These are phyloP conservation scores for Pseudogymnoascus verrucosus DNA, from an alignment of 2,329 filamentous ascomycete species.

Conservation along the genomic window DNA sequence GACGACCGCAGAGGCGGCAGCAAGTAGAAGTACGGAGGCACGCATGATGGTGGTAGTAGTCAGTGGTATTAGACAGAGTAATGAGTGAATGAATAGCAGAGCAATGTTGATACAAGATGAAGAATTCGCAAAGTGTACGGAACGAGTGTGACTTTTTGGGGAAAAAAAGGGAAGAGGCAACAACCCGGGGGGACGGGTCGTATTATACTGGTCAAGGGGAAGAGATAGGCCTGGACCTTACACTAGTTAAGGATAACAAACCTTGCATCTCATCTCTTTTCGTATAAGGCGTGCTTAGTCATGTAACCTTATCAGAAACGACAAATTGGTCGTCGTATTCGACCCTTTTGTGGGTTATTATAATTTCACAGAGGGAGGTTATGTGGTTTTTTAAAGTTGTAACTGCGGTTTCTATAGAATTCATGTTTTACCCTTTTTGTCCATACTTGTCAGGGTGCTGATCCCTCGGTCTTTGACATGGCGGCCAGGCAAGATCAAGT, in stretches of 20 bases:
- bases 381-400: background rate
- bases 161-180: background rate
- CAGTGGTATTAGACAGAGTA: background rate
- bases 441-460: background rate
- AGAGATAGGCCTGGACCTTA: no score
- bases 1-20: background rate
- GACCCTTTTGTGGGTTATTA: background rate
- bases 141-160: background rate
- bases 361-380: background rate
- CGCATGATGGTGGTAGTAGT: background rate
- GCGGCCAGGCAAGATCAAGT: background rate
- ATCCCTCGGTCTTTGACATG: background rate
- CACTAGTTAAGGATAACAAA: background rate
- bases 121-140: background rate
- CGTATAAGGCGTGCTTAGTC: background rate
- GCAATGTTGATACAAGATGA: background rate
- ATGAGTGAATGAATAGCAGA: background rate
- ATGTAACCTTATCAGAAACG: background rate
- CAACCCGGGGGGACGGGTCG: background rate
- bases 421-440: background rate
- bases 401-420: background rate
- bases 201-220: background rate
- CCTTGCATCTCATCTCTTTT: background rate
- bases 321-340: background rate
- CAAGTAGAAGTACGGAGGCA: conserved; percentile 3